A percentile compares a stretch with the other conserved stretches of the same genome.
phyloP scores from a whole-genome alignment of 2,329 filamentous ascomycete genomes.

The Cryoendolithus antarcticus region DNA sequence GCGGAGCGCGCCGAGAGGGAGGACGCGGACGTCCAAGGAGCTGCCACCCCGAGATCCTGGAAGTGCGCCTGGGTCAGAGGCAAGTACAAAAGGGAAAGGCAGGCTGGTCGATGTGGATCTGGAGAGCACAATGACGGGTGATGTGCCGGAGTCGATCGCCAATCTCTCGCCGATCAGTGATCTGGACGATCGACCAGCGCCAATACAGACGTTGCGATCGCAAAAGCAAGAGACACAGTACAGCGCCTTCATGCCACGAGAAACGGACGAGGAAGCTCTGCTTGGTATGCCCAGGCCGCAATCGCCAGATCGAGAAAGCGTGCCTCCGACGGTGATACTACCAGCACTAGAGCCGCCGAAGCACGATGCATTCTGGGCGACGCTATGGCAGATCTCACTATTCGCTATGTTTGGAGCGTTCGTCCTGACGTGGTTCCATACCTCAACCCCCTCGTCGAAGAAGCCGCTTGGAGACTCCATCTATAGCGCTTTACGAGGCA shows the following conservation, averaged over 20 bases:
- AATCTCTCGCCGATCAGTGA: slow-evolving; percentile 26
- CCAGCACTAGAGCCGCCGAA: slow-evolving; percentile 57
- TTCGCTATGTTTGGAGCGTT: slow-evolving; percentile 79
- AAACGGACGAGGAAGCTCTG: slow-evolving; percentile 39
- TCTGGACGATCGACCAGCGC: slow-evolving; percentile 35
- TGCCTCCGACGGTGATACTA: slow-evolving; percentile 44
- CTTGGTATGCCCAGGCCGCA: slow-evolving; percentile 33
- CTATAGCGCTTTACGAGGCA: slow-evolving; percentile 75
- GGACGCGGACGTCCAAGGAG: slow-evolving; percentile 24
- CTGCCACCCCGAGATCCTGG: slow-evolving; percentile 24
- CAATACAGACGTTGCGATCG: slow-evolving; percentile 44
- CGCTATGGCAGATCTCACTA: slow-evolving; percentile 73
- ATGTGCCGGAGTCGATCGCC: slow-evolving; percentile 25
- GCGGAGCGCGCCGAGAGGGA: slow-evolving; percentile 25
- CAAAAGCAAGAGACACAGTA: slow-evolving; percentile 24
- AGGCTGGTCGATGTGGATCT: slow-evolving; percentile 78
- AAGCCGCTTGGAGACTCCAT: slow-evolving; percentile 80
- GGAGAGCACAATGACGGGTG: slow-evolving; percentile 47
- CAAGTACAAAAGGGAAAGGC: slow-evolving; percentile 46
- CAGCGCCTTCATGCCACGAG: slow-evolving; percentile 37
- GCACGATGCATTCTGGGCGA: slow-evolving; percentile 86
- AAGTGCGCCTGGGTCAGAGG: slow-evolving; percentile 30
- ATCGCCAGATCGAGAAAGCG: slow-evolving; percentile 40
- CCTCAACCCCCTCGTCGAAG: slow-evolving; percentile 55
- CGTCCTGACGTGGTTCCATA: slow-evolving; percentile 82